phyloP scores from a whole-genome alignment of 164 flowering plant genomes.

The Nymphaea thermarum region DNA sequence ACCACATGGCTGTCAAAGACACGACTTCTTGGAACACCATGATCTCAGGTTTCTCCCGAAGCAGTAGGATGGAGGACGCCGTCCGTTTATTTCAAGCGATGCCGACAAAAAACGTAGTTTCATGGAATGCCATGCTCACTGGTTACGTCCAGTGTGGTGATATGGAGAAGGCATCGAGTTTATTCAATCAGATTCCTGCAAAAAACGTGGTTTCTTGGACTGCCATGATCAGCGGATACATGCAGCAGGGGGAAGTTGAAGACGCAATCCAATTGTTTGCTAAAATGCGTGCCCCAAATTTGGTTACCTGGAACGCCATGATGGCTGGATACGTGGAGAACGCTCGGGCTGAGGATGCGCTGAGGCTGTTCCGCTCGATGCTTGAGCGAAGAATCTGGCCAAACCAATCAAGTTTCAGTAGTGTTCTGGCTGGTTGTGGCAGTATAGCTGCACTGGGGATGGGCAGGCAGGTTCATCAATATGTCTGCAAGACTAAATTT shows the following conservation, averaged over 20 bases:
- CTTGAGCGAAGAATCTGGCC: conserved; percentile 6
- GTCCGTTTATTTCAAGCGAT: conserved; percentile 10
- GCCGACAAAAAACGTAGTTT: conserved; percentile 21
- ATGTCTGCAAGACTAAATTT: conserved; percentile 9
- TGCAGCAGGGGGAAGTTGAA: conserved; percentile 3
- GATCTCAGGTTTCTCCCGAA: conserved; percentile 17
- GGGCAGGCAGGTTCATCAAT: conserved; percentile 22
- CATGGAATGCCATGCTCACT: conserved; percentile 18
- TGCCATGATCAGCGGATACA: conserved; percentile 14
- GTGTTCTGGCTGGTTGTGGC: conserved; percentile 19
- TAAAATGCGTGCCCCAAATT: conserved; percentile 5
- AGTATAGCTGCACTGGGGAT: conserved; percentile 12
- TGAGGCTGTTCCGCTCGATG: conserved; percentile 18
- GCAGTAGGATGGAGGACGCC: conserved; percentile 12
- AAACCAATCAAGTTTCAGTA: conserved; percentile 14
- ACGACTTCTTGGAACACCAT: conserved; percentile 19
- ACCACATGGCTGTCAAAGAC: conserved; percentile 13
- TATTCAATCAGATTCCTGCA: conserved; percentile 9
- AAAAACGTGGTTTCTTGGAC: conserved; percentile 9
- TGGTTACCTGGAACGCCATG: conserved; percentile 21
- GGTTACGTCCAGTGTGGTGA: conserved; percentile 9
- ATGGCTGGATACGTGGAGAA: conserved; percentile 20
- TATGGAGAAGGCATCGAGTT: conserved; percentile 10
- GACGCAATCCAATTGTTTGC: conserved; percentile 10
- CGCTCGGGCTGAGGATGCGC: conserved; percentile 12